Evolutionary conservation across 1,284 basidiomycete species (phyloP).

Genomic region (Marasmius fiardii): DNA sequence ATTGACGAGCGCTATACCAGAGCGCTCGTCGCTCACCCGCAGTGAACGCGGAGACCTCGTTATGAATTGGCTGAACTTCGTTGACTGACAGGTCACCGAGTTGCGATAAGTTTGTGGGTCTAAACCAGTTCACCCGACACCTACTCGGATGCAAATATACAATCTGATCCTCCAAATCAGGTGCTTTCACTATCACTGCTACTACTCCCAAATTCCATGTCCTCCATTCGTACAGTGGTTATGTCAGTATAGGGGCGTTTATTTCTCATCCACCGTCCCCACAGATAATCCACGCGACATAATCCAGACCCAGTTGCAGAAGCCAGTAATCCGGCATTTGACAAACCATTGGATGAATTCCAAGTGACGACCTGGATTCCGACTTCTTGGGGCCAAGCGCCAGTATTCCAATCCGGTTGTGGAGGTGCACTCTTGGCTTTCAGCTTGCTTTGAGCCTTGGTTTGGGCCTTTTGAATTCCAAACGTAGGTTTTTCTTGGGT

Average conservation of each 20-base stretch:
- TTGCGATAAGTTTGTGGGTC: no score
- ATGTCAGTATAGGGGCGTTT: conserved; percentile 59
- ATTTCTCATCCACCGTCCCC: conserved; percentile 63
- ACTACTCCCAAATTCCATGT: not conserved
- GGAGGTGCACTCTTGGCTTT: conserved; percentile 26
- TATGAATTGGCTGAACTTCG: no score
- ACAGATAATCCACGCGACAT: conserved; percentile 77
- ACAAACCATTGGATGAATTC: conserved; percentile 74
- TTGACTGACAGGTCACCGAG: no score
- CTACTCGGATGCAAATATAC: no score
- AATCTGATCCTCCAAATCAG: no score
- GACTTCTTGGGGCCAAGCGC: conserved; percentile 75
- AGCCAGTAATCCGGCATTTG: conserved; percentile 64
- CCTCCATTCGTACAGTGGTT: conserved; percentile 19
- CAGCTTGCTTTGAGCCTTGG: conserved; percentile 24
- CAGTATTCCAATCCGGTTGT: conserved; percentile 25
- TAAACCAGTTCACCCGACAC: no score
- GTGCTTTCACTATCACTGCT: not conserved
- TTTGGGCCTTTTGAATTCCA: conserved; percentile 28
- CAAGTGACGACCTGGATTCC: conserved; percentile 75
- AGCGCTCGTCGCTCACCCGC: no score
- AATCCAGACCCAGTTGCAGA: conserved; percentile 81
- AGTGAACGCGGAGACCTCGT: no score
- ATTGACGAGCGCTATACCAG: no score
- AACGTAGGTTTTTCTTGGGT: conserved; percentile 50